A percentile compares a stretch with the other conserved stretches of the same genome.
phyloP scores from a whole-genome alignment of 164 flowering plant genomes.

The Stephania japonica region DNA sequence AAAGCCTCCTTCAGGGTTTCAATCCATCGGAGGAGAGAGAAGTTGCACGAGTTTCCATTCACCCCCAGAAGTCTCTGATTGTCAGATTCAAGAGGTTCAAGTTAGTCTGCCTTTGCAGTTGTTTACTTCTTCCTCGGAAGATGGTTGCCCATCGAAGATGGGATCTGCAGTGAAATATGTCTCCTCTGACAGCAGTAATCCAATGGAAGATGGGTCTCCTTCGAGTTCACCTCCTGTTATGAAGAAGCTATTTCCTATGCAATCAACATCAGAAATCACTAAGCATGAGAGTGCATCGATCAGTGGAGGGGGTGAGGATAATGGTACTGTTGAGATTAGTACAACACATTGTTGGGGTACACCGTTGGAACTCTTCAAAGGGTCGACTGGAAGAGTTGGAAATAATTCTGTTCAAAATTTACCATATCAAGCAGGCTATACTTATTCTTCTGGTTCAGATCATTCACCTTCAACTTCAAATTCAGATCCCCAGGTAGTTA shows the following conservation, averaged over 20 bases:
- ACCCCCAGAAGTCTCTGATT: constrained; percentile 50
- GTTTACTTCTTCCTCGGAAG: constrained; percentile 68
- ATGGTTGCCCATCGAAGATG: constrained; percentile 51
- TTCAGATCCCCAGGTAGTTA: constrained; percentile 69
- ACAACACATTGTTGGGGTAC: constrained; percentile 33
- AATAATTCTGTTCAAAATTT: constrained; percentile 36
- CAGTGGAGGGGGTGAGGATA: constrained; percentile 24
- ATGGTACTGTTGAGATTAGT: constrained; percentile 31
- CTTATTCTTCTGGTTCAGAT: constrained; percentile 79
- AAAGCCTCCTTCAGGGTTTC: constrained; percentile 26
- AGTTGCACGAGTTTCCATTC: constrained; percentile 49
- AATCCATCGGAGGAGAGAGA: constrained; percentile 38
- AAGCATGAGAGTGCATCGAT: constrained; percentile 36
- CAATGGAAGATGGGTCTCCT: constrained; percentile 66
- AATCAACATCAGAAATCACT: constrained; percentile 30
- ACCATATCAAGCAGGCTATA: constrained; percentile 57
- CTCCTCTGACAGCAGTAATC: constrained; percentile 87
- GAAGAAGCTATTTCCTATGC: constrained; percentile 64
- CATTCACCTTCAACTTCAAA: constrained; percentile 78
- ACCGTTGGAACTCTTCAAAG: constrained; percentile 47
- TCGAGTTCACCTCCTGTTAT: constrained; percentile 72
- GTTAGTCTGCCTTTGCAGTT: constrained; percentile 60
- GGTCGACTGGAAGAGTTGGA: constrained; percentile 33
- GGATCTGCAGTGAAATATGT: constrained; percentile 53
- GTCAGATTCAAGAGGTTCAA: constrained; percentile 37